A percentile compares a stretch with the other conserved stretches of the same genome.
phyloP scores from a whole-genome alignment of 768 basidiomycete species.

The Serendipita sp. region DNA sequence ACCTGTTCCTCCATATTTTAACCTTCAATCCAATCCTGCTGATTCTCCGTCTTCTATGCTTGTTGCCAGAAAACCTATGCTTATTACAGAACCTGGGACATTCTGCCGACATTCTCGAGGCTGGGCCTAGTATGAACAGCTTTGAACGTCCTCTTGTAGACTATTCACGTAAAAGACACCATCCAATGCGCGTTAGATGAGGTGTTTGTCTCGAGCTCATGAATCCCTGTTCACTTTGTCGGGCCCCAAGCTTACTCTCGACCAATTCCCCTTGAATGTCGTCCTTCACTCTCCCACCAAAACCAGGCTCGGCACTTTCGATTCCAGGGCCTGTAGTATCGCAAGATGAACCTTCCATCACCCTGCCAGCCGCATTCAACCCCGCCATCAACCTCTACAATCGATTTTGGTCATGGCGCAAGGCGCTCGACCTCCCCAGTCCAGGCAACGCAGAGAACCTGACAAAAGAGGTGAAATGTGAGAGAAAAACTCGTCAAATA shows the following conservation, averaged over 20 bases:
- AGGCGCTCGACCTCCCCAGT: constrained; percentile 61
- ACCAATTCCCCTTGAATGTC: not conserved
- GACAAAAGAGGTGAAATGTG: constrained; percentile 79
- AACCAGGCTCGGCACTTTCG: not conserved
- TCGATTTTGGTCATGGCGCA: constrained; percentile 66
- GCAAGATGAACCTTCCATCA: not conserved
- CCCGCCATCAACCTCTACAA: constrained; percentile 55
- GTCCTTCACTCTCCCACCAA: not conserved
- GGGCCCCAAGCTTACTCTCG: not conserved
- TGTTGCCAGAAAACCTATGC: too few relatives aligned
- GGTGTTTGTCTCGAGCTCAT: not conserved
- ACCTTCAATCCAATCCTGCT: too few relatives aligned
- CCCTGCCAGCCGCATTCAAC: constrained; percentile 13
- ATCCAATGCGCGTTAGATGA: too few relatives aligned
- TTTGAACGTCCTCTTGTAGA: not conserved
- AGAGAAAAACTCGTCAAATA: constrained; percentile 16
- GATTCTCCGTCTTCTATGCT: too few relatives aligned
- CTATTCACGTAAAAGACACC: not conserved
- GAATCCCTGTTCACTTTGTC: not conserved
- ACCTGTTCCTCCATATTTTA: too few relatives aligned
- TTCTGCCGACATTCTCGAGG: too few relatives aligned
- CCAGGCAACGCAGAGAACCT: constrained; percentile 91
- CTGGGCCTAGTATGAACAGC: not conserved
- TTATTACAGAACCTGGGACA: too few relatives aligned
- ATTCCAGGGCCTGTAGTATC: not conserved